Percentiles rank a stretch among this genome's conserved stretches.
Conservation (phyloP, 208 protist species). For the Vickermania ingenoplastis region DNA sequence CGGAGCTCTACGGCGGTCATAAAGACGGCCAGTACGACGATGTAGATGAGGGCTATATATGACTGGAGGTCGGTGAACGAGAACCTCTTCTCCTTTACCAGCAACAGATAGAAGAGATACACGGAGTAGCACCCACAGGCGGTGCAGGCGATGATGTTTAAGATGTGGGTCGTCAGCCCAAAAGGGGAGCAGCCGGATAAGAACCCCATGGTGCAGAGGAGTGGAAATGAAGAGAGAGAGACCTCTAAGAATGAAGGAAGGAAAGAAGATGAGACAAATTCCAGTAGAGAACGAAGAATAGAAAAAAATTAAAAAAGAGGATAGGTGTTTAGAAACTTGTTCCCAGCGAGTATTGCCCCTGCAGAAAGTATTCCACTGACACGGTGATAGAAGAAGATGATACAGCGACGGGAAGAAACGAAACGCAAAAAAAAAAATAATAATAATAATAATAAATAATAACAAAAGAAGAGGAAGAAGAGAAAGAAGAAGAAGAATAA, state of each 20-base stretch:
- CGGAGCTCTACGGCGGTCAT: conserved; percentile 50
- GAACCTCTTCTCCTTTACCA: conserved; percentile 4
- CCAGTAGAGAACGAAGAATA: neutral
- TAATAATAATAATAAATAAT: no score
- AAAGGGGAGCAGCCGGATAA: no score
- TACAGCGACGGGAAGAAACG: no score
- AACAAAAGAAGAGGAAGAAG: no score
- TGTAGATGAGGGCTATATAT: conserved; percentile 36
- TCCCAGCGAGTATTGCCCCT: no score
- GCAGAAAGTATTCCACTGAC: no score
- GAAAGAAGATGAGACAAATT: neutral
- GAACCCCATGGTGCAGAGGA: no score
- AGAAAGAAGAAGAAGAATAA: no score
- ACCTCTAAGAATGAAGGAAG: neutral
- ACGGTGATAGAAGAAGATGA: no score
- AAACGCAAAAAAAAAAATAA: no score
- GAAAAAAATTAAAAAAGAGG: no score
- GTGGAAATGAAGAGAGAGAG: neutral
- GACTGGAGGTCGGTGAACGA: conserved; percentile 19
- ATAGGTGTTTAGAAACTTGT: no score
- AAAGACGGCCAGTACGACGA: conserved; percentile 36
- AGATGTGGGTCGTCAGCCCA: conserved; percentile 21
- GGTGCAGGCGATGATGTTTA: conserved; percentile 41
- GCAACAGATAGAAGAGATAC: conserved; percentile 32
- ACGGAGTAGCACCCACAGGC: conserved; percentile 41